A percentile compares a stretch with the other conserved stretches of the same genome.
Evolutionary conservation across 2,329 filamentous ascomycete species (phyloP).

Genomic region (Aspergillus thermomutatus): DNA sequence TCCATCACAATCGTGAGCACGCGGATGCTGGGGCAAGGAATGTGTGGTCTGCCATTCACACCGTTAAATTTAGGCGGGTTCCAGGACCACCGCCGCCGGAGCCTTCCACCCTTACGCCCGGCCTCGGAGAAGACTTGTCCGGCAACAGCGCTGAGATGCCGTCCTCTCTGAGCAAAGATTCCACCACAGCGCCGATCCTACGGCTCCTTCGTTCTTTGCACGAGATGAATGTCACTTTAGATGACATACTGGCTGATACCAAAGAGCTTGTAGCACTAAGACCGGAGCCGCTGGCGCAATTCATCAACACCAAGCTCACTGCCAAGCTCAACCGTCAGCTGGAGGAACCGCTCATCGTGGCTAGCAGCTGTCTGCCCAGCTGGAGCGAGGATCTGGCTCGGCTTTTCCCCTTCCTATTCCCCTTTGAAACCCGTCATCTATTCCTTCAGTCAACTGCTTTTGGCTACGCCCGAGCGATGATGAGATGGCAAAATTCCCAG

Average conservation of each 20-base stretch:
- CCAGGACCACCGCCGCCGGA: slow-evolving; percentile 77
- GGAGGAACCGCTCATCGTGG: slow-evolving; percentile 94
- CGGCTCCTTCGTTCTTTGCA: slow-evolving; percentile 86
- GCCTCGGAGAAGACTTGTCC: slow-evolving; percentile 43
- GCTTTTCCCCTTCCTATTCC: slow-evolving; percentile 93
- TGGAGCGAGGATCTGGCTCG: slow-evolving; percentile 96
- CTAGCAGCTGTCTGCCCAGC: slow-evolving; percentile 89
- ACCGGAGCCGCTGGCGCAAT: slow-evolving; percentile 82
- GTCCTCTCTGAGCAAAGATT: slow-evolving; percentile 75
- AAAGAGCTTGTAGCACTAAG: slow-evolving; percentile 68
- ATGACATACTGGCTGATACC: slow-evolving; percentile 81
- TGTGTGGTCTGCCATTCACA: slow-evolving; percentile 86
- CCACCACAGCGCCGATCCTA: slow-evolving; percentile 81
- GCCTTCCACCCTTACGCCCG: slow-evolving; percentile 57
- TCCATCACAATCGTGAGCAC: slow-evolving; percentile 66
- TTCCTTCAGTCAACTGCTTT: slow-evolving; percentile 98
- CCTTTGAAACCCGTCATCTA: slow-evolving; percentile 93
- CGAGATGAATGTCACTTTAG: slow-evolving; percentile 86
- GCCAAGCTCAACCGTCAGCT: slow-evolving; percentile 96
- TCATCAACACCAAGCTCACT: slow-evolving; percentile 97
- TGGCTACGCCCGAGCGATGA: slow-evolving; percentile 96
- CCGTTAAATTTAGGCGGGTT: slow-evolving; percentile 87
- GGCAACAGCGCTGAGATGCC: slow-evolving; percentile 62
- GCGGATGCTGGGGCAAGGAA: slow-evolving; percentile 65
- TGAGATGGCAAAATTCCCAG: slow-evolving; percentile 91